These are phyloP conservation scores for Termitomyces eurrhizus DNA, from an alignment of 768 basidiomycete genomes.

Conservation along the genomic window DNA sequence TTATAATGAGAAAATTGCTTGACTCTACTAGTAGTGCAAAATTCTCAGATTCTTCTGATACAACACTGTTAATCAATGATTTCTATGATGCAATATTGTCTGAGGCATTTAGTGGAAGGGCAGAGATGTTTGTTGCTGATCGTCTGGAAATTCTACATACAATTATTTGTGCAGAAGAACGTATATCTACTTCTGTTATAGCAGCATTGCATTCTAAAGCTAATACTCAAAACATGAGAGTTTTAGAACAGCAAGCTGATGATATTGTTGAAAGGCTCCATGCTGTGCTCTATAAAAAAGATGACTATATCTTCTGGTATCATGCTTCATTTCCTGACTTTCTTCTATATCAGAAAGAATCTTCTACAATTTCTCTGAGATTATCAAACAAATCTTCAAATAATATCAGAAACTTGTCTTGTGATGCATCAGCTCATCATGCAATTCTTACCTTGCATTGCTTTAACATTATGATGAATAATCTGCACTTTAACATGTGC, in stretches of 20 bases:
- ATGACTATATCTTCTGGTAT: slow-evolving; percentile 16
- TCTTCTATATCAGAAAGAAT: slow-evolving; percentile 8
- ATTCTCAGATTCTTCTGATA: not conserved
- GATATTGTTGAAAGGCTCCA: slow-evolving; percentile 12
- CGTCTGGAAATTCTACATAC: slow-evolving; percentile 12
- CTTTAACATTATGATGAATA: not conserved
- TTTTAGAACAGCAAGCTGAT: not conserved
- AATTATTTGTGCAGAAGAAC: slow-evolving; percentile 6
- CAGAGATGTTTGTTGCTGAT: too few species aligned
- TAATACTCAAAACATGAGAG: not conserved
- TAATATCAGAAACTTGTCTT: not conserved
- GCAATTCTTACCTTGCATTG: not conserved
- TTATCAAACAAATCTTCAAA: not conserved
- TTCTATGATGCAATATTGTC: too few species aligned
- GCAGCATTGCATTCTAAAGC: slow-evolving; percentile 10
- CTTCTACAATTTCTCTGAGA: not conserved
- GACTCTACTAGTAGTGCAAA: not conserved
- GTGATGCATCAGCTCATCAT: not conserved
- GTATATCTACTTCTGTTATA: slow-evolving; percentile 11
- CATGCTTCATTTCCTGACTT: slow-evolving; percentile 22
- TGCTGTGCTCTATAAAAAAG: slow-evolving; percentile 19
- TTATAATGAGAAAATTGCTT: not conserved
- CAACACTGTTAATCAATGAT: not conserved
- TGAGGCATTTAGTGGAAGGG: too few species aligned
- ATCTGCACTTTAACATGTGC: not conserved